A percentile compares a stretch with the other conserved stretches of the same genome.
Conservation (phyloP, 768 basidiomycete species). For the Lactifluus rugatus region DNA sequence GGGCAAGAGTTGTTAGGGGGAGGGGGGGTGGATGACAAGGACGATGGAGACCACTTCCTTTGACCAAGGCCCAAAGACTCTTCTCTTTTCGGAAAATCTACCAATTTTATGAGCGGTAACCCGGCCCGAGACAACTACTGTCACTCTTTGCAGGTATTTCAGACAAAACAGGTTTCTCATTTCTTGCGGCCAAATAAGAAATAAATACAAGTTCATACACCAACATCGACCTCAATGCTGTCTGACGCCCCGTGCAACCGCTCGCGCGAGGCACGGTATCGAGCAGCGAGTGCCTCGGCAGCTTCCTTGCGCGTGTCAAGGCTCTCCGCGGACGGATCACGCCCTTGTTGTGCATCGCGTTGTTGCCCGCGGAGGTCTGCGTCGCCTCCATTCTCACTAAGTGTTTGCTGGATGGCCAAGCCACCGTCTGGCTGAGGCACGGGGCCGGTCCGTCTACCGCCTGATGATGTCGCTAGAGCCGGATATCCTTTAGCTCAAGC, state of each 20-base stretch:
- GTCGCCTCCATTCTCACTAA: not conserved
- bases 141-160: not conserved
- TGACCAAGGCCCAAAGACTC: no score
- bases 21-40: not conserved
- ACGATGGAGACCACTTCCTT: not conserved
- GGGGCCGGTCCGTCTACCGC: constrained; percentile 12
- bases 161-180: not conserved
- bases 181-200: not conserved
- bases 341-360: constrained; percentile 2
- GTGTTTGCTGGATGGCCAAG: constrained; percentile 1
- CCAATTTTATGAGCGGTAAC: not conserved
- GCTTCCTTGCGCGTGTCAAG: constrained; percentile 17
- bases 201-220: not conserved
- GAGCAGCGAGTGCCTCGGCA: constrained; percentile 15
- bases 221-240: not conserved
- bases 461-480: constrained; percentile 15
- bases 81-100: no score
- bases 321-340: constrained; percentile 15
- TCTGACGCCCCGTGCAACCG: not conserved
- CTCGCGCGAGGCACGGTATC: constrained; percentile 15
- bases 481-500: not conserved
- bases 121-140: not conserved
- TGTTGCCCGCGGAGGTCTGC: not conserved
- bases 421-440: not conserved
- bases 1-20: not conserved